A percentile compares a stretch with the other conserved stretches of the same genome.
These are phyloP conservation scores for Xanthoconium stramineum DNA, from an alignment of 768 basidiomycete species.

Conservation along the genomic window DNA sequence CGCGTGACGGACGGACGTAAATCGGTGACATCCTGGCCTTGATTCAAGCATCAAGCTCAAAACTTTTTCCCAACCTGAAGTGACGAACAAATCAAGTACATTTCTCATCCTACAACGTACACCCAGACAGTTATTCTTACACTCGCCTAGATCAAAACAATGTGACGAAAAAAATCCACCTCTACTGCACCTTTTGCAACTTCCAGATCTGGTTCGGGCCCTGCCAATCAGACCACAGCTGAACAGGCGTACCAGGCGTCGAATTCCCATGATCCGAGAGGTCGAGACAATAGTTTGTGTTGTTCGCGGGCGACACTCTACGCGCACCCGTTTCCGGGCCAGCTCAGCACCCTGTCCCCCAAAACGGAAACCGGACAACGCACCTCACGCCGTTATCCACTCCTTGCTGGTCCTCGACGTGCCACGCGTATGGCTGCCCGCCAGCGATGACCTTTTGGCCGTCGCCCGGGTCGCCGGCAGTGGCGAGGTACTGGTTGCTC, in stretches of 20 bases:
- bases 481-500: slow-evolving; percentile 40
- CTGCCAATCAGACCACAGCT: slow-evolving; percentile 49
- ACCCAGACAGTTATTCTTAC: background rate
- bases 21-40: no score
- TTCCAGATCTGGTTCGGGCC: slow-evolving; percentile 55
- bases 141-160: background rate
- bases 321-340: no score
- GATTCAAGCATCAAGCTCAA: no score
- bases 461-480: slow-evolving; percentile 31
- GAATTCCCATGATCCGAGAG: slow-evolving; percentile 45
- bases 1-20: no score
- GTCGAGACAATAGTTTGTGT: slow-evolving; percentile 44
- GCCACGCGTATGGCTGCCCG: slow-evolving; percentile 41
- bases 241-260: slow-evolving; percentile 42
- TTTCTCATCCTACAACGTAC: no score
- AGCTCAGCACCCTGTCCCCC: no score
- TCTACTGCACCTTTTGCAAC: slow-evolving; percentile 7
- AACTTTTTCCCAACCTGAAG: no score
- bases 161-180: no score
- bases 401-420: slow-evolving; percentile 46
- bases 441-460: slow-evolving; percentile 41
- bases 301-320: slow-evolving; percentile 45
- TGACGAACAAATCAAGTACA: no score
- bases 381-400: slow-evolving; percentile 40
- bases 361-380: slow-evolving; percentile 7